Evolutionary conservation across 345 rosid genomes (phyloP), one percentile per base, ranked within the genome.

Genomic region (Salix caprea): DNA sequence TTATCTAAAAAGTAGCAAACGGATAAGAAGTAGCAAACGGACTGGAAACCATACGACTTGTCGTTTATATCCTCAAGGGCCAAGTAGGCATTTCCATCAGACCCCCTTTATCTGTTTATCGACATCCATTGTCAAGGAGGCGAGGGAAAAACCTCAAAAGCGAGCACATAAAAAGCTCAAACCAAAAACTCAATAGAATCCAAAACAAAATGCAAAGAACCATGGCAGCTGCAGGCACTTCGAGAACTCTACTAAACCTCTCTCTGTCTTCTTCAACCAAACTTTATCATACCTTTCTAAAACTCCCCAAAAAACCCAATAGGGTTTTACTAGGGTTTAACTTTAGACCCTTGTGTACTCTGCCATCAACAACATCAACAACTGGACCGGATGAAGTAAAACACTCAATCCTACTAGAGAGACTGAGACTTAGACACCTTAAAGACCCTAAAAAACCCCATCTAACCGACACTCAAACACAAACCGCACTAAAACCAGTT

Each of bases 381-480:
- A 70, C 83, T 21, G 79, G 5, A 28, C 34, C 69, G n/a, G 69
- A 86, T 65, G 85, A 86, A 39, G 40, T 80, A 15, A 95, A 86
- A 77, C 98, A 90, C 86, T 76, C 92, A 39, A 86, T 95, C 76
- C 88, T 95, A 54, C 87, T 95, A 1, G 98, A 95, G 74, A 93
- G 96, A 78, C 87, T 95, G 28, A 85, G 99, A 69, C 84, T 75
- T 14, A 84, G 97, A 46, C 95, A 89, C 83, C 88, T 90, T 80
- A 93, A 88, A 82, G 88, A 83, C 36, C 74, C 92, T 9, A 65
- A 78, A 68, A 86, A 86, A 76, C 64, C 83, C 70, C 80, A 80
- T 7, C 86, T 76, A 71, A 60, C 81, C 37, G 79, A 80, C 66
- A 60, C 86, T 81, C 72, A 65, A 65, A 11, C 50, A 64, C 19